Percentiles rank a stretch among this genome's conserved stretches.
Conservation (phyloP, 371 early-diverging fungal species). For the Mortierella sp. region DNA sequence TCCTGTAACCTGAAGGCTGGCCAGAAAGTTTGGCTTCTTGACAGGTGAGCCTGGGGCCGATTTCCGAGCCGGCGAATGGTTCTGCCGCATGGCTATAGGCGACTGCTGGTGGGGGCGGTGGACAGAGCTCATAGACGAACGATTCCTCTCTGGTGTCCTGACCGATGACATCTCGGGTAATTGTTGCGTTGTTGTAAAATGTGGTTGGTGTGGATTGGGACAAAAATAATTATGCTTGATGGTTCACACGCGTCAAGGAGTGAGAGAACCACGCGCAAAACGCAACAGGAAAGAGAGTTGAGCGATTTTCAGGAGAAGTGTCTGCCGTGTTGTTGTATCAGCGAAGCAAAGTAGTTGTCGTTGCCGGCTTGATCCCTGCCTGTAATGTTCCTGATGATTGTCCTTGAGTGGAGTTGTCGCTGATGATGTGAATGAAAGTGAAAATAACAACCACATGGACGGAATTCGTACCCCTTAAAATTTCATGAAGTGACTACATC, state of each 20-base stretch:
- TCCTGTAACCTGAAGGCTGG: neutral
- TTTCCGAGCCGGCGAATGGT: constrained; percentile 14
- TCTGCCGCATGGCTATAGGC: constrained; percentile 6
- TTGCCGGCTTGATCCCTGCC: neutral
- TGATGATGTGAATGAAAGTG: no score
- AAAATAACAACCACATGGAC: no score
- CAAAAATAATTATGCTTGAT: neutral
- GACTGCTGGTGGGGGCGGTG: constrained; percentile 7
- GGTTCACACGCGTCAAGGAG: neutral
- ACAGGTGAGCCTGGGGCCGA: constrained; percentile 2
- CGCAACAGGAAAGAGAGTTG: neutral
- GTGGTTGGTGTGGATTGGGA: neutral
- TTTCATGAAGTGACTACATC: neutral
- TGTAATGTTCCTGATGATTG: no score
- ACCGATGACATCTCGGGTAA: neutral
- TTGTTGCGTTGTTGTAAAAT: neutral
- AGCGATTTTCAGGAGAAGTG: neutral
- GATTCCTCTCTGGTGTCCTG: constrained; percentile 21
- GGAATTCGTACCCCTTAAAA: no score
- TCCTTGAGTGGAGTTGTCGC: no score
- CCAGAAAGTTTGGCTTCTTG: neutral
- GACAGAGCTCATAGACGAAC: neutral
- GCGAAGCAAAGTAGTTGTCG: neutral
- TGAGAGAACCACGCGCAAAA: neutral
- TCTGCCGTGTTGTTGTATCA: neutral